A percentile compares a stretch with the other conserved stretches of the same genome.
Evolutionary conservation across 345 rosid genomes (phyloP).

Genomic region (Populus ilicifolia): DNA sequence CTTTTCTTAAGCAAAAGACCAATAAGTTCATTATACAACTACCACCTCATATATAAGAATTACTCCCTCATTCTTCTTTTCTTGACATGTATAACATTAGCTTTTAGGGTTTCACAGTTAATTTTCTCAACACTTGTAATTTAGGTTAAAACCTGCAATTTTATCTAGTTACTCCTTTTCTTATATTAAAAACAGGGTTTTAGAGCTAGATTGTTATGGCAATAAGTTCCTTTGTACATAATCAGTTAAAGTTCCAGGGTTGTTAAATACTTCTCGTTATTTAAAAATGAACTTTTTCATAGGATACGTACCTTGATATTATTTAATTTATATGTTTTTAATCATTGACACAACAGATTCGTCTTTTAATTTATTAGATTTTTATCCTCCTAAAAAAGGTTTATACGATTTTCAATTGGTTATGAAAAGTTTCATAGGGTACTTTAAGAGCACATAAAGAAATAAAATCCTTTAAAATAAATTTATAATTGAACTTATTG

Average conservation of each 20-base stretch:
- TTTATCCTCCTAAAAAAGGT: not conserved
- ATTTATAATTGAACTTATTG: not conserved
- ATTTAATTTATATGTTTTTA: not conserved
- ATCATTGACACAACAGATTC: not conserved
- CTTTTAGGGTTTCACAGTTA: not conserved
- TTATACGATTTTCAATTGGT: not conserved
- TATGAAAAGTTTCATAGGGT: not conserved
- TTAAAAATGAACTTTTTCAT: not conserved
- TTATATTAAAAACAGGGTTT: not conserved
- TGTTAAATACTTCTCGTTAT: not conserved
- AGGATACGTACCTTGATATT: not conserved
- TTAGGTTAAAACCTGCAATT: not conserved
- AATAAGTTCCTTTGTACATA: not conserved
- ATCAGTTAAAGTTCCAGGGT: not conserved
- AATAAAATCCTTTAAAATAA: not conserved
- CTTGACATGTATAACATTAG: not conserved
- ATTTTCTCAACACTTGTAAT: not conserved
- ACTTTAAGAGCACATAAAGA: not conserved
- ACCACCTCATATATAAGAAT: not conserved
- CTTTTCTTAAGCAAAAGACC: not conserved
- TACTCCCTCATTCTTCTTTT: not conserved
- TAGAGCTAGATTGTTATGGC: not conserved
- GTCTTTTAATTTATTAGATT: not conserved
- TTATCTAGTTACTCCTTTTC: not conserved
- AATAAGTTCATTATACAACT: not conserved